Conservation (phyloP, 2,329 filamentous ascomycete genomes). For the Chaetomiaceae sp. region DNA sequence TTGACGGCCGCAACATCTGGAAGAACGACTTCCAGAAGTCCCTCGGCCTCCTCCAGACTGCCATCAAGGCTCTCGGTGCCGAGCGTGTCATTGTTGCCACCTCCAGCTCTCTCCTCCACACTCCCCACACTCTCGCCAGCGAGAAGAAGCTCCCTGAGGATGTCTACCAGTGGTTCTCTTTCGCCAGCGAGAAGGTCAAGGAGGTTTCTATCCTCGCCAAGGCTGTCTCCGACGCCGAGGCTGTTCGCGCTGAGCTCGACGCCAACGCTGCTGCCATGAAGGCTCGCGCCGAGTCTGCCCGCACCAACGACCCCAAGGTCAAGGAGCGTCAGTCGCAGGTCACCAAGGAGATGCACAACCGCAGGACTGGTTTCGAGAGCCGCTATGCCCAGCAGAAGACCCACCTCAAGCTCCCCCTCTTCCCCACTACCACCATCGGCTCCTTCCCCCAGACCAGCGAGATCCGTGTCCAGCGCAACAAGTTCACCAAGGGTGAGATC, state of each 20-base stretch:
- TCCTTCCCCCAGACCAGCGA: slow-evolving; percentile 99
- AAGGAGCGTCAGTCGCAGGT: slow-evolving; percentile 94
- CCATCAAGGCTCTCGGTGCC: slow-evolving; percentile 92
- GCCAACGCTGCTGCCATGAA: slow-evolving; percentile 94
- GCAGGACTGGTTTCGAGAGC: slow-evolving; percentile 80
- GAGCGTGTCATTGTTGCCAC: slow-evolving; percentile 95
- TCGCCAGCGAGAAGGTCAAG: slow-evolving; percentile 87
- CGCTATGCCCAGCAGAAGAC: slow-evolving; percentile 87
- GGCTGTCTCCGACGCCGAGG: slow-evolving; percentile 86
- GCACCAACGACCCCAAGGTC: slow-evolving; percentile 95
- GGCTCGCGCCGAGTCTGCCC: slow-evolving; percentile 83
- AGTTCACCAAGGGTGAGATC: slow-evolving; percentile 98
- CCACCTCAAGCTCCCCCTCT: slow-evolving; percentile 88
- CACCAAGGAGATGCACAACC: slow-evolving; percentile 79
- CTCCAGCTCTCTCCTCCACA: slow-evolving; percentile 96
- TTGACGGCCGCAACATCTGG: slow-evolving; percentile 99
- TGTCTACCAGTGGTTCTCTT: slow-evolving; percentile 97
- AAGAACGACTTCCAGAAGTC: slow-evolving; percentile 98
- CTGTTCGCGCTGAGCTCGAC: slow-evolving; percentile 84
- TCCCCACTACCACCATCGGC: slow-evolving; percentile 98
- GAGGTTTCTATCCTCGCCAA: slow-evolving; percentile 94
- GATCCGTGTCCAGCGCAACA: slow-evolving; percentile 94
- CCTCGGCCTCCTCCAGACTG: slow-evolving; percentile 84
- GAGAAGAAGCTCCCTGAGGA: slow-evolving; percentile 98
- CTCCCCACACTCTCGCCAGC: slow-evolving; percentile 92